These are phyloP conservation scores for Trifolium repens DNA, from an alignment of 306 rosid species.

Conservation along the genomic window DNA sequence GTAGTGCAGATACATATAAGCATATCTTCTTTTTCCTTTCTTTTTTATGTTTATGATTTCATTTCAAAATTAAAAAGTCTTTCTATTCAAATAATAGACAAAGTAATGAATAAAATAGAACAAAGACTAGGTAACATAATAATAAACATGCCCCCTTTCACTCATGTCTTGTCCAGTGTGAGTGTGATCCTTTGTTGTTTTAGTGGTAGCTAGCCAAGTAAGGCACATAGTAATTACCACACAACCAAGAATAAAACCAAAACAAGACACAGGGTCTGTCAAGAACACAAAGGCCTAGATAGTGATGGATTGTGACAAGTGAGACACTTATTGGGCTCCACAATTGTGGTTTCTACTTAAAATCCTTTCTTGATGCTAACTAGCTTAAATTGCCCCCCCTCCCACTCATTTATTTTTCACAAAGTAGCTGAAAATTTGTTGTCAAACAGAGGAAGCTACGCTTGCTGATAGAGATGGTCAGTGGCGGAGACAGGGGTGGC, in stretches of 20 bases:
- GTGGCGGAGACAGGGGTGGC: too few species aligned
- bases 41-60: background rate
- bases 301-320: constrained; percentile 46
- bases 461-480: constrained; percentile 38
- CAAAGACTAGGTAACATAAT: background rate
- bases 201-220: background rate
- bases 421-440: constrained; percentile 44
- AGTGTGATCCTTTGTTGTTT: constrained; percentile 14
- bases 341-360: constrained; percentile 21
- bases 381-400: background rate
- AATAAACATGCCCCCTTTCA: background rate
- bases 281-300: constrained; percentile 13
- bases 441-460: constrained; percentile 28
- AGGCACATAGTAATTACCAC: background rate
- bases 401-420: constrained; percentile 1
- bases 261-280: constrained; percentile 26
- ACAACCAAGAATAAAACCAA: constrained; percentile 25
- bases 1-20: too few species aligned
- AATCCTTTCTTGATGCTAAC: background rate
- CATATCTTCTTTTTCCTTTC: too few species aligned
- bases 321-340: constrained; percentile 42
- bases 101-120: too few species aligned
- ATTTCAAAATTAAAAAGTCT: background rate
- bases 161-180: background rate
- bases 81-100: background rate